Evolutionary conservation across 2,329 filamentous ascomycete species (phyloP).

Genomic region (Emmonsiellopsis sp.): DNA sequence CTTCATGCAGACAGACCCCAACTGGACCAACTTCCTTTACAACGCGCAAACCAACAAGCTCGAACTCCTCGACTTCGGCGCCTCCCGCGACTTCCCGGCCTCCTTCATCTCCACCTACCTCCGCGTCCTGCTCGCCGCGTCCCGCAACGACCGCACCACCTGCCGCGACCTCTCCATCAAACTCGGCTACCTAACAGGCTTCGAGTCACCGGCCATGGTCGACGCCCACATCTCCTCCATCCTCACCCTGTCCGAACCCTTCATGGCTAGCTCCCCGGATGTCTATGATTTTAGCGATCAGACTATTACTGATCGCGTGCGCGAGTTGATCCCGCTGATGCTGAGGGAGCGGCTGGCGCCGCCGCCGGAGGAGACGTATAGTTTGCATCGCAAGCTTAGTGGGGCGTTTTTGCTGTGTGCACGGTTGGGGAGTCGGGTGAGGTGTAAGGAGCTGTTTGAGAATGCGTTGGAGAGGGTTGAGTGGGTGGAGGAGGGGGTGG

Average conservation of each 20-base stretch:
- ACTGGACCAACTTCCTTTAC: conserved; percentile 99
- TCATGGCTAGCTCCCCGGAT: conserved; percentile 63
- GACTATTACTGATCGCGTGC: conserved; percentile 91
- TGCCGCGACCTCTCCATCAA: conserved; percentile 61
- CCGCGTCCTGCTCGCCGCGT: conserved; percentile 68
- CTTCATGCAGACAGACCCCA: conserved; percentile 99
- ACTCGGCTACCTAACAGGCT: conserved; percentile 85
- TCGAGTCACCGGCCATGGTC: conserved; percentile 76
- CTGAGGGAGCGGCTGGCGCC: conserved; percentile 77
- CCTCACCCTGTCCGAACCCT: conserved; percentile 85
- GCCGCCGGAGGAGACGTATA: conserved; percentile 96
- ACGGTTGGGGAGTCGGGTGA: conserved; percentile 69
- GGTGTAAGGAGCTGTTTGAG: conserved; percentile 68
- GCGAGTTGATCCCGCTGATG: conserved; percentile 85
- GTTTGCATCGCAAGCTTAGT: conserved; percentile 85
- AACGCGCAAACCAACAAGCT: conserved; percentile 62
- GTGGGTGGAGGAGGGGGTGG: conserved; percentile 7
- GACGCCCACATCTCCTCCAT: conserved; percentile 85
- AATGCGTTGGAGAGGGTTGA: conserved; percentile 23
- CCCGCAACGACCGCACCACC: conserved; percentile 53
- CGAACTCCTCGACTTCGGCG: conserved; percentile 91
- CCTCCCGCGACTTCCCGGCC: conserved; percentile 73
- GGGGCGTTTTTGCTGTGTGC: conserved; percentile 92
- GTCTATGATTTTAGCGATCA: conserved; percentile 89
- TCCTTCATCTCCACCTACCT: conserved; percentile 75